Conservation (phyloP, 2,329 filamentous ascomycete genomes). For the Fusarium longipes region DNA sequence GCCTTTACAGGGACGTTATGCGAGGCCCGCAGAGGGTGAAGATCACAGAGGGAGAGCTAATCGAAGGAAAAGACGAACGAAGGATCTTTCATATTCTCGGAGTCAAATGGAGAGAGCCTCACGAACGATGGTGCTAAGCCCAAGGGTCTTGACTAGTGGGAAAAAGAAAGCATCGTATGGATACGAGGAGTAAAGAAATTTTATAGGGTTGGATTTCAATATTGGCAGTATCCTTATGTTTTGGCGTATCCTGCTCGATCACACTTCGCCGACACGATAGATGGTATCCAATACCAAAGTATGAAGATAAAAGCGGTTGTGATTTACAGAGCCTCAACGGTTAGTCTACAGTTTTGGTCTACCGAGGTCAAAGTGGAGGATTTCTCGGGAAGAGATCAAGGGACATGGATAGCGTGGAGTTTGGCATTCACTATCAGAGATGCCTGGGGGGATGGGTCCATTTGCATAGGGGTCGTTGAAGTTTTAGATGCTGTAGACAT, state of each 20-base stretch:
- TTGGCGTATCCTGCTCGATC: no score
- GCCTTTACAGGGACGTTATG: slow-evolving; percentile 78
- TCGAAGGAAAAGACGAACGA: slow-evolving; percentile 81
- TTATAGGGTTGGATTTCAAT: no score
- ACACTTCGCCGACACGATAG: no score
- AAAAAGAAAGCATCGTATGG: no score
- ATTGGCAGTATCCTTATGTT: no score
- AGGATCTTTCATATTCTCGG: slow-evolving; percentile 84
- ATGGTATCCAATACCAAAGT: no score
- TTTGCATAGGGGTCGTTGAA: slow-evolving; percentile 1
- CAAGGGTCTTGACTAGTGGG: neutral
- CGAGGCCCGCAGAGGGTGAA: slow-evolving; percentile 67
- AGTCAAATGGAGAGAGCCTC: slow-evolving; percentile 84
- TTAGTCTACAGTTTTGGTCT: slow-evolving; percentile 20
- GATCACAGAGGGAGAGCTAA: slow-evolving; percentile 73
- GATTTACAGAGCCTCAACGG: slow-evolving; percentile 23
- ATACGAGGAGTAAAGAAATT: no score
- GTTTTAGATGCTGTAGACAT: neutral
- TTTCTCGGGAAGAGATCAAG: slow-evolving; percentile 20
- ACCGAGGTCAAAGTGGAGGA: slow-evolving; percentile 39
- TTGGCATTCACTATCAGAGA: slow-evolving; percentile 9
- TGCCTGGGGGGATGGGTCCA: neutral
- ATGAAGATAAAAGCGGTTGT: neutral
- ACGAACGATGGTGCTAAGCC: slow-evolving; percentile 77
- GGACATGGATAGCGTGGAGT: slow-evolving; percentile 28